Base-by-base conservation (phyloP, 768 basidiomycete genomes). In the Boletus tomentosulus region DNA sequence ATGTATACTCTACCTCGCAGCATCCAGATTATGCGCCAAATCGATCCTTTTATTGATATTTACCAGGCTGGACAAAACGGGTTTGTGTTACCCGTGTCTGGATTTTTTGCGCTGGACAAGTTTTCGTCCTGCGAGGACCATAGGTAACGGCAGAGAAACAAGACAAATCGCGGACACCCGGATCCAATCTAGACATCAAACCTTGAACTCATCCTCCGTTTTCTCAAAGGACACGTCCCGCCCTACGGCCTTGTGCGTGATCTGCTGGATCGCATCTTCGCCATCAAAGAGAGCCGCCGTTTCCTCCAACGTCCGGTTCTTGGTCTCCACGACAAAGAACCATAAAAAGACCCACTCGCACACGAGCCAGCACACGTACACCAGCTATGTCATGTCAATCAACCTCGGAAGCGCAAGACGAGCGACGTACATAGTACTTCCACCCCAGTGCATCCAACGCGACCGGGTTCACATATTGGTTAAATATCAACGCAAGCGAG, bases 381-480 rank as follows among this genome's bases (percentile, higher is more conserved):
- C 63, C 2, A 63, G 44, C 52, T 53, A 38, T 3, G 3, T 6
- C 19, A 9, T 1, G 8, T 4, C n/a, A n/a, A 16, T 38, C 47
- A 38, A 4, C 35, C 48, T n/a, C 6, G 2, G 11, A 16, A 19
- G 22, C 13, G 8, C 13, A 15, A 38, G 37, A 27, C 16, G 24
- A 8, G 27, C 8, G n/a, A 53, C 52, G n/a, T 7, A 53, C 52
- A 41, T 57, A 71, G 54, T 83, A 82, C 71, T 76, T 75, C 81
- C 81, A 83, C 6, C 73, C 73, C 6, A 82, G 58, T 1, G 65
- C 64, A 4, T 74, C 71, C 27, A 92, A 71, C 1, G 89, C 89
- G 73, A 84, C 81, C 7, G 89, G 87, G 60, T 91, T 91, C 47
- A 89, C 80, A 51, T 89, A 87, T 63, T 87, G 86, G 61, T 88